Conservation (phyloP, 192 early-diverging fungal genomes). For the Mortierella alpina region DNA sequence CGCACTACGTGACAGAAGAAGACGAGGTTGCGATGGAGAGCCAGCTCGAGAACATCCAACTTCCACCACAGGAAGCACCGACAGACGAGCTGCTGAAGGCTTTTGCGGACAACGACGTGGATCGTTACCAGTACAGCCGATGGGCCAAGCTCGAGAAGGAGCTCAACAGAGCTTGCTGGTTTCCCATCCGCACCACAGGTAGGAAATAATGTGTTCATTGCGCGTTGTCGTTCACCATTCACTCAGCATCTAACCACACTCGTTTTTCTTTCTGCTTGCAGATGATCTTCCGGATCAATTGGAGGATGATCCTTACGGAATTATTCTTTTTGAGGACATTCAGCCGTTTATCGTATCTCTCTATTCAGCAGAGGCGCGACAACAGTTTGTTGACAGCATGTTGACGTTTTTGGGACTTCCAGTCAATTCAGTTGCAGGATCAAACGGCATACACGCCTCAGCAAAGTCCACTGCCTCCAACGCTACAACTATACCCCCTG, state of each 20-base stretch:
- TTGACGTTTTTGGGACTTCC: conserved; percentile 62
- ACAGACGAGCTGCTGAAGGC: conserved; percentile 26
- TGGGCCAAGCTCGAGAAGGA: conserved; percentile 52
- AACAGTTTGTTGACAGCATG: conserved; percentile 59
- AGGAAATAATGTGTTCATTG: conserved; percentile 3
- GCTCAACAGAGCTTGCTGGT: conserved; percentile 26
- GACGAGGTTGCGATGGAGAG: conserved; percentile 38
- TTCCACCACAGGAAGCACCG: conserved; percentile 4
- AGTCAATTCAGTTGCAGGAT: conserved; percentile 48
- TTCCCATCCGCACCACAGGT: conserved; percentile 47
- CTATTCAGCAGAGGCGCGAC: conserved; percentile 51
- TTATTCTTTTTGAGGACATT: conserved; percentile 67
- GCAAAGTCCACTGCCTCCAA: not conserved
- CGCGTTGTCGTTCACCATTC: not conserved
- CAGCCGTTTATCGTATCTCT: conserved; percentile 56
- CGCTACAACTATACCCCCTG: not conserved
- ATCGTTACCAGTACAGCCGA: conserved; percentile 24
- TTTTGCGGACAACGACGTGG: conserved; percentile 34
- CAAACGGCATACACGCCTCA: conserved; percentile 7
- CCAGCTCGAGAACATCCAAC: conserved; percentile 9
- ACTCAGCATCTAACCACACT: not conserved
- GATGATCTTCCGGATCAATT: conserved; percentile 47
- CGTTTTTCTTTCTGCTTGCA: not conserved
- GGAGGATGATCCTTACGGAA: conserved; percentile 63
- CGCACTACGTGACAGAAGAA: conserved; percentile 50